Conservation (phyloP, 2,329 filamentous ascomycete species). For the Alternaria arbusti region DNA sequence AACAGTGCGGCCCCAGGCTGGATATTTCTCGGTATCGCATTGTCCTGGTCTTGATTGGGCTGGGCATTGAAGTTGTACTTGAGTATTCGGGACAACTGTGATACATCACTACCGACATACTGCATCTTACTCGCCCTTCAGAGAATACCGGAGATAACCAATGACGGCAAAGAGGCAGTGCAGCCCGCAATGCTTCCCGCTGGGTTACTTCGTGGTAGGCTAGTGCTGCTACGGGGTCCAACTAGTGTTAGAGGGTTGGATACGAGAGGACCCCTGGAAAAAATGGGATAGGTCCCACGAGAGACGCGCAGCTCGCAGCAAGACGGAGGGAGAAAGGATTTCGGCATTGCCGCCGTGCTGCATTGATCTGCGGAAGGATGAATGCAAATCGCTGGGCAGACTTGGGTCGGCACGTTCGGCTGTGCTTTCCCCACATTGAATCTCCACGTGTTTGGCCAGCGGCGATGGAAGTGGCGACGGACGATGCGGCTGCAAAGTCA, state of each 20-base stretch:
- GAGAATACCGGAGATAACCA: not conserved
- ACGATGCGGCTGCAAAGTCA: not conserved
- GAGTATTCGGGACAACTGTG: not conserved
- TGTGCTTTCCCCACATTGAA: conserved; percentile 23
- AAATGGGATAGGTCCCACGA: not conserved
- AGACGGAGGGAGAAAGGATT: not conserved
- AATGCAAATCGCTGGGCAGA: conserved; percentile 3
- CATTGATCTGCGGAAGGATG: conserved; percentile 23
- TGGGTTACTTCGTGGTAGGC: not conserved
- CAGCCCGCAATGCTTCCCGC: not conserved
- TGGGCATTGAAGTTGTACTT: not conserved
- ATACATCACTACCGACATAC: not conserved
- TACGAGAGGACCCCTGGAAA: not conserved
- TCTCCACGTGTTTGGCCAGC: conserved; percentile 27
- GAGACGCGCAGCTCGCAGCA: conserved; percentile 2
- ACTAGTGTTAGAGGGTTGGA: not conserved
- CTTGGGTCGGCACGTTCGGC: conserved; percentile 25
- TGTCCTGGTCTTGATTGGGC: not conserved
- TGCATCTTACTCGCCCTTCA: not conserved
- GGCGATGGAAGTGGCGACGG: not conserved
- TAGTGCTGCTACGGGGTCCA: not conserved
- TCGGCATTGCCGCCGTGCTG: conserved; percentile 2
- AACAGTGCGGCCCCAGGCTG: not conserved
- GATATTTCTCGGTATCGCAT: not conserved
- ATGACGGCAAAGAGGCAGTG: not conserved